Conservation (phyloP, 2,329 filamentous ascomycete genomes). For the Tolypocladium endophyticum region DNA sequence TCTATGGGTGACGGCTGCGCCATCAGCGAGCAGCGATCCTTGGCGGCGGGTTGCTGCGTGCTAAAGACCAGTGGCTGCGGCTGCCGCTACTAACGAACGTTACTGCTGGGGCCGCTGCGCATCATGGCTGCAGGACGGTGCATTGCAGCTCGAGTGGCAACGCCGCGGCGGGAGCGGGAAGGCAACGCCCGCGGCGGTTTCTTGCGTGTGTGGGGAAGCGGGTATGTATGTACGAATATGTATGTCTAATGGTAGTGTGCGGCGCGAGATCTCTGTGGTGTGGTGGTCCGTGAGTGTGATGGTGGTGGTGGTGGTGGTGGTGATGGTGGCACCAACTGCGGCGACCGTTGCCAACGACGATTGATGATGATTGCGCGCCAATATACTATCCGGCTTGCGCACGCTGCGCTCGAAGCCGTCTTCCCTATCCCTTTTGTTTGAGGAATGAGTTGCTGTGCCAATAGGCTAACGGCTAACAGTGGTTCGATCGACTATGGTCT, state of each 20-base stretch:
- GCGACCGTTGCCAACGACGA: neutral
- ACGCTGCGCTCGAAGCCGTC: neutral
- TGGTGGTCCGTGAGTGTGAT: neutral
- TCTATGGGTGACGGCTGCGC: neutral
- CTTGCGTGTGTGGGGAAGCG: neutral
- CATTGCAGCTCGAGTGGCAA: neutral
- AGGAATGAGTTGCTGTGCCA: neutral
- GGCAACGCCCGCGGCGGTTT: neutral
- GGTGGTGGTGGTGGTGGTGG: neutral
- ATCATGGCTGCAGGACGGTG: conserved; percentile 4
- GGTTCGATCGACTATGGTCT: neutral
- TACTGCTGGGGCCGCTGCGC: neutral
- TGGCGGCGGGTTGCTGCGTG: neutral
- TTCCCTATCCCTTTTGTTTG: neutral
- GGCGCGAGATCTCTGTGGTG: neutral
- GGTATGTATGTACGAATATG: neutral
- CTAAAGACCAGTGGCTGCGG: neutral
- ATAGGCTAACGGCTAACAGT: neutral
- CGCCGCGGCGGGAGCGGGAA: neutral
- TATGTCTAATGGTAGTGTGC: neutral
- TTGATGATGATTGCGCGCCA: neutral
- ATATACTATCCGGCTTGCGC: neutral
- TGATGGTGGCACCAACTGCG: neutral
- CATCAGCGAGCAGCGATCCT: neutral
- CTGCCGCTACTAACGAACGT: neutral